Evolutionary conservation across 2,329 filamentous ascomycete genomes (phyloP).

Genomic region (Penicillium hordei): DNA sequence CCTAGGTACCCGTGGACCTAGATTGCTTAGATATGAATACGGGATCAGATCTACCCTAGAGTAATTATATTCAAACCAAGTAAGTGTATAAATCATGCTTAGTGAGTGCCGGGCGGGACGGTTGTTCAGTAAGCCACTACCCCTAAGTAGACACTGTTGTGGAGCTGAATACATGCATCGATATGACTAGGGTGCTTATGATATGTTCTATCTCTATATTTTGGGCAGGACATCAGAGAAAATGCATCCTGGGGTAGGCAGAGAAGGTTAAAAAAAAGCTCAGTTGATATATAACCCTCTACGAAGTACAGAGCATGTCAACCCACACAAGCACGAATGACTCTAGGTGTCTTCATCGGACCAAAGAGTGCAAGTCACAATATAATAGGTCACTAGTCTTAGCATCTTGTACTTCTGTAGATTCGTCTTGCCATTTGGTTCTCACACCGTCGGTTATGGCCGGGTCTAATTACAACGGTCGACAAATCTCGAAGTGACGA

Average conservation of each 20-base stretch:
- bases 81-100: not conserved
- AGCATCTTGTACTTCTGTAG: not conserved
- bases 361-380: not conserved
- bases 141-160: too few species aligned
- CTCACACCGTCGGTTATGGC: not conserved
- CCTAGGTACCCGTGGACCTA: too few species aligned
- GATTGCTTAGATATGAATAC: not conserved
- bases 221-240: not conserved
- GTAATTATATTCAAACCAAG: not conserved
- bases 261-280: not conserved
- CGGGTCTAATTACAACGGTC: not conserved
- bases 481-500: not conserved
- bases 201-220: not conserved
- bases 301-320: not conserved
- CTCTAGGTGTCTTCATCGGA: not conserved
- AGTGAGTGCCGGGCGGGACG: not conserved
- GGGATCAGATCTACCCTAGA: not conserved
- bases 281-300: not conserved
- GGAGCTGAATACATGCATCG: not conserved
- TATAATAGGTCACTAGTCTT: not conserved
- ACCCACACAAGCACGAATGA: not conserved
- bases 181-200: not conserved
- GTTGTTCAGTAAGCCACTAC: too few species aligned
- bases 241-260: not conserved
- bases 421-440: not conserved